phyloP scores from a whole-genome alignment of 2,329 filamentous ascomycete genomes.

The Apiospora rasikravindrae region DNA sequence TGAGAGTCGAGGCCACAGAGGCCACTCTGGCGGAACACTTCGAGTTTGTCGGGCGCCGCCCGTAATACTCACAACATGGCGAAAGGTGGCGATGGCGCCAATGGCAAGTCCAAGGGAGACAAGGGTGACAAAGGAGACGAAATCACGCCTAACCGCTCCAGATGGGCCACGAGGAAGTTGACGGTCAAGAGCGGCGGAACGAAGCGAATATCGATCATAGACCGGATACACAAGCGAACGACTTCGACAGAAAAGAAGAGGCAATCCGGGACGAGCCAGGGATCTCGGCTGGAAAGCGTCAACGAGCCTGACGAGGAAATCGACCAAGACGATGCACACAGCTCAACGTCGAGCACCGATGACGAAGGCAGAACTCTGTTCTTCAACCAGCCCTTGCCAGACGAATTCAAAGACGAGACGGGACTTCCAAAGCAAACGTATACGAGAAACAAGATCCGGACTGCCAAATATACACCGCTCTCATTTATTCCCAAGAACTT shows the following conservation, averaged over 20 bases:
- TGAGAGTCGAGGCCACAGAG: conserved; percentile 35
- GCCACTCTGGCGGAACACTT: conserved; percentile 48
- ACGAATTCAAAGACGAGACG: conserved; percentile 77
- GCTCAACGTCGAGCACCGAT: conserved; percentile 44
- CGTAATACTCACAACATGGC: conserved; percentile 44
- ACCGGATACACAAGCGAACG: conserved; percentile 70
- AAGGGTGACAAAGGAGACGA: conserved; percentile 35
- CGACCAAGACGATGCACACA: conserved; percentile 42
- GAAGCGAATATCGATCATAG: conserved; percentile 84
- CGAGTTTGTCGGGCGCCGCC: conserved; percentile 50
- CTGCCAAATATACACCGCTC: conserved; percentile 94
- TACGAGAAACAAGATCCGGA: conserved; percentile 94
- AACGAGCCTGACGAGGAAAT: conserved; percentile 35
- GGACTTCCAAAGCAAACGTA: conserved; percentile 74
- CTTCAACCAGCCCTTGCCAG: conserved; percentile 84
- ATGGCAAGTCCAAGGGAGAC: conserved; percentile 28
- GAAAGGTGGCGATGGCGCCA: conserved; percentile 37
- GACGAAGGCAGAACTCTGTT: conserved; percentile 65
- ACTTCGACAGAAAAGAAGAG: conserved; percentile 73
- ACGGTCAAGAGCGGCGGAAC: conserved; percentile 74
- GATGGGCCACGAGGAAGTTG: conserved; percentile 96
- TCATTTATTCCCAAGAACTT: conserved; percentile 97
- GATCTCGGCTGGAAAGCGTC: conserved; percentile 35
- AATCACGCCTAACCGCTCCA: conserved; percentile 74
- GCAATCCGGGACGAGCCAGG: conserved; percentile 46